These are phyloP conservation scores for Rutstroemia sydowiana DNA, from an alignment of 2,329 filamentous ascomycete species.

Conservation along the genomic window DNA sequence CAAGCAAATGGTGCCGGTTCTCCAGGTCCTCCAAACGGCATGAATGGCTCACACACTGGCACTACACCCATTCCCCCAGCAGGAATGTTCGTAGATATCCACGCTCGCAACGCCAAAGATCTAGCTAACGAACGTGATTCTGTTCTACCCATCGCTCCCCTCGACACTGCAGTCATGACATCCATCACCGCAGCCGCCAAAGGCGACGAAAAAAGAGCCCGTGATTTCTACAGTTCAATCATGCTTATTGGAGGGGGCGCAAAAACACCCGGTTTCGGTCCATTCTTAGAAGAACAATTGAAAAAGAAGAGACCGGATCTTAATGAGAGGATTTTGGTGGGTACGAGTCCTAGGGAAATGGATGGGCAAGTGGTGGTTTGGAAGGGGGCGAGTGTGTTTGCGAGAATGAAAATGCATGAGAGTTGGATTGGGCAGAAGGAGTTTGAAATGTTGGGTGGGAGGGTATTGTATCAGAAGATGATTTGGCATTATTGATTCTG, in stretches of 20 bases:
- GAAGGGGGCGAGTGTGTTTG: constrained; percentile 97
- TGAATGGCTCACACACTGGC: constrained; percentile 44
- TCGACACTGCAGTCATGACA: constrained; percentile 84
- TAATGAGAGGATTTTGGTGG: constrained; percentile 53
- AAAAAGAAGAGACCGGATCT: constrained; percentile 58
- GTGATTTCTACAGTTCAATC: constrained; percentile 82
- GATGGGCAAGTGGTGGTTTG: constrained; percentile 96
- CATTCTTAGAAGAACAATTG: constrained; percentile 76
- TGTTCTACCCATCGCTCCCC: constrained; percentile 72
- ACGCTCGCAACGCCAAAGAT: constrained; percentile 32
- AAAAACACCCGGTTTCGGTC: constrained; percentile 71
- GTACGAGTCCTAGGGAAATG: constrained; percentile 76
- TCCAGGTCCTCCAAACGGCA: constrained; percentile 24
- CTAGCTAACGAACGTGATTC: constrained; percentile 67
- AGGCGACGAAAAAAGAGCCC: constrained; percentile 85
- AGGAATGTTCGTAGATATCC: constrained; percentile 33
- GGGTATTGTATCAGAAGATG: constrained; percentile 78
- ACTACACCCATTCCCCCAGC: constrained; percentile 35
- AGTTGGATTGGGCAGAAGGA: constrained; percentile 86
- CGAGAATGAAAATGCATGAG: constrained; percentile 77
- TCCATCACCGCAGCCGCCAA: constrained; percentile 82
- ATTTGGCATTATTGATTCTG: constrained; percentile 28
- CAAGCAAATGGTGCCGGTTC: constrained; percentile 26
- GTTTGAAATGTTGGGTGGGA: constrained; percentile 76
- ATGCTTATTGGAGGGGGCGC: constrained; percentile 85